Percentiles rank a stretch among this genome's conserved stretches.
Conservation (phyloP, 2,329 filamentous ascomycete genomes). For the Fonsecaea erecta region DNA sequence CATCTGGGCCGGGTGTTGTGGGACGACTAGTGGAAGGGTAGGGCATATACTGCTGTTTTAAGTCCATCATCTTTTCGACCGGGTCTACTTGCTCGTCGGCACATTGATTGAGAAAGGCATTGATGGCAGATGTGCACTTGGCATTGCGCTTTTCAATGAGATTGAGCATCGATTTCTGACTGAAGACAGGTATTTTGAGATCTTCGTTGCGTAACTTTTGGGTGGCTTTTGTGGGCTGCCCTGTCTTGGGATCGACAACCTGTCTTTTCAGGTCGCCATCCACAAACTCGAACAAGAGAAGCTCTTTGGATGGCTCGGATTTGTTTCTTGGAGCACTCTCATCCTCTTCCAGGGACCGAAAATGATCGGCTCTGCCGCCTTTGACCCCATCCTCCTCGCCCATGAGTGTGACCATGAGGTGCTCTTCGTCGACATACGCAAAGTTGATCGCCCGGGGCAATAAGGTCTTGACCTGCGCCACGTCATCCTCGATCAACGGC, state of each 20-base stretch:
- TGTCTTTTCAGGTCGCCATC: slow-evolving; percentile 89
- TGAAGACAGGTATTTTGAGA: slow-evolving; percentile 88
- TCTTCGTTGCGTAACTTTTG: slow-evolving; percentile 75
- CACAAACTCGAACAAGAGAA: slow-evolving; percentile 88
- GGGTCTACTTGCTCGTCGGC: slow-evolving; percentile 68
- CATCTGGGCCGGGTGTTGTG: slow-evolving; percentile 49
- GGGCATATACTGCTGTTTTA: slow-evolving; percentile 67
- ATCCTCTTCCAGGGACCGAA: slow-evolving; percentile 48
- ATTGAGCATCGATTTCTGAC: slow-evolving; percentile 86
- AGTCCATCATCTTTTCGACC: slow-evolving; percentile 64
- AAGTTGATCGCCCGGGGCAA: slow-evolving; percentile 81
- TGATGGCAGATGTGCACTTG: slow-evolving; percentile 79
- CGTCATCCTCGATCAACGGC: slow-evolving; percentile 72
- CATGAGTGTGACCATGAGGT: slow-evolving; percentile 78
- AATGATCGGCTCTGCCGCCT: slow-evolving; percentile 58
- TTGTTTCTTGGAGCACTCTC: slow-evolving; percentile 47
- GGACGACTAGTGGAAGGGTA: slow-evolving; percentile 52
- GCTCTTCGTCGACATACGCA: slow-evolving; percentile 81
- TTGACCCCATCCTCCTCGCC: slow-evolving; percentile 70
- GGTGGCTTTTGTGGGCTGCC: slow-evolving; percentile 70
- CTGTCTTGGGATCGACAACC: slow-evolving; percentile 72
- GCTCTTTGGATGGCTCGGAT: slow-evolving; percentile 58
- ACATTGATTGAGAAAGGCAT: slow-evolving; percentile 76
- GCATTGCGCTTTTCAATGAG: slow-evolving; percentile 87
- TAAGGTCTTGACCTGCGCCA: slow-evolving; percentile 78